Base-by-base conservation (phyloP, 2,329 filamentous ascomycete species). In the Immersiporthe knoxdaviesiana region DNA sequence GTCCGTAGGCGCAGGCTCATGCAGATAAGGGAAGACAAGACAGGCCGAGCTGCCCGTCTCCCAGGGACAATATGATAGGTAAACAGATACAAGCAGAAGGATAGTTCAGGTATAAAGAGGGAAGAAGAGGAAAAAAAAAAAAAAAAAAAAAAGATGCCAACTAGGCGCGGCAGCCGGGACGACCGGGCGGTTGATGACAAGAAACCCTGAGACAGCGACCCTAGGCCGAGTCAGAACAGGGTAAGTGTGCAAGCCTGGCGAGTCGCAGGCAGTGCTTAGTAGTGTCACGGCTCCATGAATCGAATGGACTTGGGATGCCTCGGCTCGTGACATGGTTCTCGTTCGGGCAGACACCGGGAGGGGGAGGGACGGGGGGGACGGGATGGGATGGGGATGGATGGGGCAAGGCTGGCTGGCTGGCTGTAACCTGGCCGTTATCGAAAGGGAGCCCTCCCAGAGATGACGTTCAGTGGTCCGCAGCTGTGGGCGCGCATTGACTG, bases 141-240 rank as follows among this genome's bases (percentile, higher is more conserved):
- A 37, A 18, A n/a, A 11, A n/a, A 11, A 18, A n/a, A 35, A 2
- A 62, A 59, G 12, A 16, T 41, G 39, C 60, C 68, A 54, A 50
- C 52, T 66, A 65, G 66, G 67, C 68, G 68, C 68, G 65, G 68
- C 65, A 68, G 65, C 68, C 68, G 68, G 65, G 60, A 44, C 41
- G 35, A 18, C 35, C 63, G 63, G 39, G 68, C 64, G 12, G 10
- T 37, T 63, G n/a, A n/a, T 50, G 37, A 67, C 35, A 66, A 41
- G 47, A 63, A 63, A n/a, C 8, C 64, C 65, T 60, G 61, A 58
- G 56, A 52, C 58, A 62, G 50, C 68, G 65, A 66, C 67, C 67
- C 68, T 67, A 61, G 68, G 63, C 68, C 68, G 68, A 70, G 68
- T 70, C 68, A 68, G 64, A 54, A 54, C 63, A 52, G 63, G 44